A percentile compares a stretch with the other conserved stretches of the same genome.
These are phyloP conservation scores for Phyllosticta paracitricarpa DNA, from an alignment of 2,329 filamentous ascomycete genomes.

Conservation along the genomic window DNA sequence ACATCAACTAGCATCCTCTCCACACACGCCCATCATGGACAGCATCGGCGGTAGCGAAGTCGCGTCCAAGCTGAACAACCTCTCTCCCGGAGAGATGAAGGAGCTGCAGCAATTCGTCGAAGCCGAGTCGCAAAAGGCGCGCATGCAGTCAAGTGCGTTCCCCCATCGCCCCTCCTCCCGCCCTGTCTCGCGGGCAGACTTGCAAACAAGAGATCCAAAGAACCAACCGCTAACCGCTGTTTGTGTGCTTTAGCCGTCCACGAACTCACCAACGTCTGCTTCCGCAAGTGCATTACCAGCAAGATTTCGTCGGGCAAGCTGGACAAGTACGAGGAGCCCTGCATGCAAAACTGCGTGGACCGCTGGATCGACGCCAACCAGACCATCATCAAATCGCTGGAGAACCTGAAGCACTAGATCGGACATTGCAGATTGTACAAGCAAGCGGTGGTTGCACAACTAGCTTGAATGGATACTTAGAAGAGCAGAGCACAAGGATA, in stretches of 20 bases:
- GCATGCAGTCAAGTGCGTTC: constrained; percentile 43
- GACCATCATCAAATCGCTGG: constrained; percentile 74
- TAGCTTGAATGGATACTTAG: no score
- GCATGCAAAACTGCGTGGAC: constrained; percentile 87
- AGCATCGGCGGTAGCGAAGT: constrained; percentile 29
- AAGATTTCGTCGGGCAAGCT: constrained; percentile 62
- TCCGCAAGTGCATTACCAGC: constrained; percentile 77
- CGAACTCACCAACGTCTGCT: constrained; percentile 68
- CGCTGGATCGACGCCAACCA: constrained; percentile 85
- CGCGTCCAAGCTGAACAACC: constrained; percentile 53
- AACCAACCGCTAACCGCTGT: constrained; percentile 14
- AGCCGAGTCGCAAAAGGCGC: constrained; percentile 78
- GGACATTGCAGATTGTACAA: not conserved
- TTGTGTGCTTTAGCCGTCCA: constrained; percentile 45
- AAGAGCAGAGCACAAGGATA: not conserved
- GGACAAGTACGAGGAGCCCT: constrained; percentile 68
- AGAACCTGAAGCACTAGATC: constrained; percentile 30
- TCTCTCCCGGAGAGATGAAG: constrained; percentile 72
- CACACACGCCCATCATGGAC: not conserved
- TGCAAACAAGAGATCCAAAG: constrained; percentile 13
- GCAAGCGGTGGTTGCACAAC: not conserved
- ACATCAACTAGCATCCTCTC: not conserved
- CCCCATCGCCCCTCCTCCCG: not conserved
- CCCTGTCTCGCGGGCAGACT: not conserved
- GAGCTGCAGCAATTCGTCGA: constrained; percentile 80